Evolutionary conservation across 768 basidiomycete genomes (phyloP).

Genomic region (Boletus insuetus): DNA sequence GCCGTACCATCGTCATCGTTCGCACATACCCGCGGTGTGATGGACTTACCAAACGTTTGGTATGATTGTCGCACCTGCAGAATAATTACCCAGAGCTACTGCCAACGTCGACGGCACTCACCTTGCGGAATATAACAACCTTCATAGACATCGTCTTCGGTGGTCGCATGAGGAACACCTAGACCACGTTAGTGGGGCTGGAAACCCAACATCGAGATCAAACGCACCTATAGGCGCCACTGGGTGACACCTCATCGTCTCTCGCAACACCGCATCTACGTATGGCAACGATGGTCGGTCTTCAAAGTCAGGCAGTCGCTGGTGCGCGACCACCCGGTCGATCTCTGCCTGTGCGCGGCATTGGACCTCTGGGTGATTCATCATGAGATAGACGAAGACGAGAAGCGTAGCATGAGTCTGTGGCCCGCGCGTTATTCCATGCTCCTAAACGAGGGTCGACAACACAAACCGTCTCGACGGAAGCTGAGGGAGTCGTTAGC

Average conservation of each 20-base stretch:
- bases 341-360: slow-evolving; percentile 39
- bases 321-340: slow-evolving; percentile 29
- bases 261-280: slow-evolving; percentile 29
- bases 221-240: slow-evolving; percentile 31
- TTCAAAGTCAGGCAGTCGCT: slow-evolving; percentile 31
- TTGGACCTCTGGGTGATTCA: slow-evolving; percentile 36
- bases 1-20: neutral
- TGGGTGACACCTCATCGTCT: slow-evolving; percentile 37
- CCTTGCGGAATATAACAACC: slow-evolving; percentile 59
- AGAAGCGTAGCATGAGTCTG: slow-evolving; percentile 33
- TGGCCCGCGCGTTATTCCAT: slow-evolving; percentile 9
- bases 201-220: neutral
- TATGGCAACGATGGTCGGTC: slow-evolving; percentile 28
- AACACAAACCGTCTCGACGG: neutral
- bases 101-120: slow-evolving; percentile 7
- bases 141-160: slow-evolving; percentile 40
- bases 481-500: neutral
- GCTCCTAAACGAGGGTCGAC: slow-evolving; percentile 21
- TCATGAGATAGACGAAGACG: slow-evolving; percentile 36
- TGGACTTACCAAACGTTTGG: slow-evolving; percentile 22
- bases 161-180: slow-evolving; percentile 35
- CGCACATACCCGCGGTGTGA: too few relatives aligned
- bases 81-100: neutral
- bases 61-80: slow-evolving; percentile 8
- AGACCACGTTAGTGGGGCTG: neutral